phyloP scores from a whole-genome alignment of 208 protist genomes.

The Leishmania mexicana region DNA sequence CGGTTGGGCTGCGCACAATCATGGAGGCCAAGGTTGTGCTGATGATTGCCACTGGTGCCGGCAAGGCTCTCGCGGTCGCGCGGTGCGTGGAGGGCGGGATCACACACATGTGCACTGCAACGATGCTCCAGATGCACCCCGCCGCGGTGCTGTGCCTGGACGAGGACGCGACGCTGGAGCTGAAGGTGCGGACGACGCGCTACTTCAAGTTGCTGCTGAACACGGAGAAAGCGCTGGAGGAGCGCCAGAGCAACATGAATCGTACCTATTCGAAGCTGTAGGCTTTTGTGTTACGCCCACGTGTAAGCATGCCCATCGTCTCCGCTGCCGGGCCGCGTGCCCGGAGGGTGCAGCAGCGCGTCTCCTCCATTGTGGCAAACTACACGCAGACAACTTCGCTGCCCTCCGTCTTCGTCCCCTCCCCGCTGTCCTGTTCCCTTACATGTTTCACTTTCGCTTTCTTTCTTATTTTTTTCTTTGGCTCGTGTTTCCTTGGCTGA shows the following conservation, averaged over 20 bases:
- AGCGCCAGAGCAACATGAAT: slow-evolving; percentile 55
- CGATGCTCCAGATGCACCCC: slow-evolving; percentile 89
- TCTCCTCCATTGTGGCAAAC: neutral
- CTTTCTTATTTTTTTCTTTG: neutral
- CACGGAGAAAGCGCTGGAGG: slow-evolving; percentile 61
- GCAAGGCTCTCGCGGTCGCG: slow-evolving; percentile 89
- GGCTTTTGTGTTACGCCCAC: neutral
- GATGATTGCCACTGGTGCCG: slow-evolving; percentile 91
- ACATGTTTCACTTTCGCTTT: neutral
- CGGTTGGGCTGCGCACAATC: slow-evolving; percentile 95
- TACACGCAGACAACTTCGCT: neutral
- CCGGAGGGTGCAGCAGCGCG: neutral
- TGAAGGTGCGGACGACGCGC: slow-evolving; percentile 93
- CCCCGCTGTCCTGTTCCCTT: neutral
- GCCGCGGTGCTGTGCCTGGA: slow-evolving; percentile 91
- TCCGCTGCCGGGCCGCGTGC: neutral
- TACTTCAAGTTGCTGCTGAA: slow-evolving; percentile 93
- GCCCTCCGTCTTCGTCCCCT: neutral
- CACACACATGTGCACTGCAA: slow-evolving; percentile 94
- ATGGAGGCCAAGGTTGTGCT: slow-evolving; percentile 88
- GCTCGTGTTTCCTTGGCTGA: neutral
- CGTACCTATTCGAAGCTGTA: slow-evolving; percentile 41
- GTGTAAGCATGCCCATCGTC: neutral
- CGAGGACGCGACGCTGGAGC: slow-evolving; percentile 90
- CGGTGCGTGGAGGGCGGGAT: slow-evolving; percentile 92